These are phyloP conservation scores for Podila epigama DNA, from an alignment of 192 early-diverging fungal species.

Conservation along the genomic window DNA sequence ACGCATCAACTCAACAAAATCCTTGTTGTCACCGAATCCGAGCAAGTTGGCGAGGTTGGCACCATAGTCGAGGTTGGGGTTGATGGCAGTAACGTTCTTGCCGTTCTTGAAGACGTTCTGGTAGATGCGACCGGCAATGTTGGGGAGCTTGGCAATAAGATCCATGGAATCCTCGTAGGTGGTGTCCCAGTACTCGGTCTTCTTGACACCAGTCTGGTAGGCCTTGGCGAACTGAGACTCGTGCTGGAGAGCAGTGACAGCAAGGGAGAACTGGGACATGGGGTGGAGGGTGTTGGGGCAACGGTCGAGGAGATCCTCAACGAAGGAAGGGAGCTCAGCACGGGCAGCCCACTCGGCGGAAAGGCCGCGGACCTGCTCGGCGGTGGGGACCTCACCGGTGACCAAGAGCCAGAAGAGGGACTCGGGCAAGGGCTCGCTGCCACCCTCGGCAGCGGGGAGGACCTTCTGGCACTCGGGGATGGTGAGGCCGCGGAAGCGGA, in stretches of 20 bases:
- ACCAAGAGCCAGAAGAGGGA: slow-evolving; percentile 98
- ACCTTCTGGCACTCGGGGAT: slow-evolving; percentile 96
- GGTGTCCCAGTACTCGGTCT: slow-evolving; percentile 95
- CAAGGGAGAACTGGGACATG: slow-evolving; percentile 98
- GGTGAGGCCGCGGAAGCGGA: slow-evolving; percentile 95
- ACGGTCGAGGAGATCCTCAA: slow-evolving; percentile 97
- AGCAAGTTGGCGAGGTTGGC: slow-evolving; percentile 93
- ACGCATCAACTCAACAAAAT: slow-evolving; percentile 96
- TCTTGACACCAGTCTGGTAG: slow-evolving; percentile 91
- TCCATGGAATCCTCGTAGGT: slow-evolving; percentile 96
- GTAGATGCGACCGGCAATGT: slow-evolving; percentile 96
- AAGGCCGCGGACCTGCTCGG: slow-evolving; percentile 87
- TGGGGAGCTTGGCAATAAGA: slow-evolving; percentile 95
- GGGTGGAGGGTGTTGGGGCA: slow-evolving; percentile 99
- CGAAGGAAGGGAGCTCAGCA: slow-evolving; percentile 89
- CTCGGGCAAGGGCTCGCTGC: slow-evolving; percentile 96
- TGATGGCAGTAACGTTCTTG: slow-evolving; percentile 86
- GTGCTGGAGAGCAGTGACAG: slow-evolving; percentile 97
- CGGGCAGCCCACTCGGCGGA: slow-evolving; percentile 98
- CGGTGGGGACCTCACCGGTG: slow-evolving; percentile 96
- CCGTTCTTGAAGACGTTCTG: slow-evolving; percentile 97
- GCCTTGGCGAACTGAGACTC: slow-evolving; percentile 97
- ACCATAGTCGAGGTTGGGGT: slow-evolving; percentile 88
- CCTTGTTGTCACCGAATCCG: slow-evolving; percentile 84
- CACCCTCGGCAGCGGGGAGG: slow-evolving; percentile 88